These are phyloP conservation scores for Coffea eugenioides DNA, from an alignment of 257 asterid genomes.

Conservation along the genomic window DNA sequence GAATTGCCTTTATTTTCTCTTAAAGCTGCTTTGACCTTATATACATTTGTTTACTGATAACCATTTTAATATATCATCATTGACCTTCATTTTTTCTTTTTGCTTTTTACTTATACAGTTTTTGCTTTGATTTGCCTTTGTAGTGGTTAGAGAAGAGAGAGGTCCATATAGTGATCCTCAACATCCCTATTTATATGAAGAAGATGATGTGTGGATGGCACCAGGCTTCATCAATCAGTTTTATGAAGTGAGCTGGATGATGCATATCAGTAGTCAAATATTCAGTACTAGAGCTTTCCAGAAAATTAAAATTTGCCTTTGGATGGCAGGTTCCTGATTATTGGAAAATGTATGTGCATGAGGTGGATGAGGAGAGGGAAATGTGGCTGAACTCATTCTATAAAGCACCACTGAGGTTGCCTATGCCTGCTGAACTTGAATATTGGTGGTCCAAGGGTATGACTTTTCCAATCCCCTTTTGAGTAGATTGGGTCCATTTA, in stretches of 20 bases:
- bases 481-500: background rate
- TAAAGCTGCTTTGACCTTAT: too few species aligned
- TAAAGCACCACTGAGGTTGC: constrained; percentile 88
- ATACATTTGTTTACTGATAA: background rate
- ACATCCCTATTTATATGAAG: constrained; percentile 92
- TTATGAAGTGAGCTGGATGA: constrained; percentile 58
- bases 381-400: constrained; percentile 95
- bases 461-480: constrained; percentile 2
- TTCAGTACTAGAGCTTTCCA: background rate
- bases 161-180: constrained; percentile 99
- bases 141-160: constrained; percentile 90
- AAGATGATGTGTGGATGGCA: constrained; percentile 99
- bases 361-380: constrained; percentile 92
- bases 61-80: constrained; percentile 1
- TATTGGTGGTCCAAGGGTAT: constrained; percentile 85
- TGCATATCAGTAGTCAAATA: background rate
- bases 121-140: constrained; percentile 10
- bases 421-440: constrained; percentile 98
- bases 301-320: constrained; percentile 9
- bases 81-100: background rate
- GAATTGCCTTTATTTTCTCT: too few species aligned
- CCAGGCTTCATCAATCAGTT: constrained; percentile 99
- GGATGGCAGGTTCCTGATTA: constrained; percentile 83
- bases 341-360: constrained; percentile 81
- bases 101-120: constrained; percentile 4